Evolutionary conservation across 768 basidiomycete genomes (phyloP).

Genomic region (Termitomyces sp.): DNA sequence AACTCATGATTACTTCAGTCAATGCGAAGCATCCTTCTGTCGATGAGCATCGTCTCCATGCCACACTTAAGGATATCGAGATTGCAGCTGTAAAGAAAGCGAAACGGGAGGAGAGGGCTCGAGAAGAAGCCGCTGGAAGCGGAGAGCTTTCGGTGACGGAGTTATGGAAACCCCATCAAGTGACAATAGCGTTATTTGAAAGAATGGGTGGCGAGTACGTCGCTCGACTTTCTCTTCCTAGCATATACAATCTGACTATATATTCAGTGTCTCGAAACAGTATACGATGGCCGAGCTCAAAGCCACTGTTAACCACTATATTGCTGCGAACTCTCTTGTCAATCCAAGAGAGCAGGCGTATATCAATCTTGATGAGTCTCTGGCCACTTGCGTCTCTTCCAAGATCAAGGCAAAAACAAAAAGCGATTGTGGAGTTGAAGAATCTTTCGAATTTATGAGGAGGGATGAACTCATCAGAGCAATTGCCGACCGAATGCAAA

Average conservation of each 20-base stretch:
- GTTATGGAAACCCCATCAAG: slow-evolving; percentile 70
- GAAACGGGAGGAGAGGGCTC: slow-evolving; percentile 46
- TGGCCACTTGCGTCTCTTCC: slow-evolving; percentile 30
- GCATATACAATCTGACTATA: not conserved
- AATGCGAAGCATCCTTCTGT: slow-evolving; percentile 56
- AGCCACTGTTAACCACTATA: slow-evolving; percentile 55
- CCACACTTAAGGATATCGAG: slow-evolving; percentile 65
- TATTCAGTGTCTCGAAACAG: slow-evolving; percentile 40
- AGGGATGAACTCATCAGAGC: slow-evolving; percentile 57
- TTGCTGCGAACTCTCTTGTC: slow-evolving; percentile 53
- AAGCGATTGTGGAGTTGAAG: slow-evolving; percentile 14
- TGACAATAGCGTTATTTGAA: slow-evolving; percentile 55
- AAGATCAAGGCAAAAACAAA: slow-evolving; percentile 30
- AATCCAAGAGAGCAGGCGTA: slow-evolving; percentile 65
- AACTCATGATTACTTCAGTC: slow-evolving; percentile 51
- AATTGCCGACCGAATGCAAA: slow-evolving; percentile 65
- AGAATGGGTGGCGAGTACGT: slow-evolving; percentile 60
- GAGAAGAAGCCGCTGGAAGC: slow-evolving; percentile 34
- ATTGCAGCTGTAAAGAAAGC: slow-evolving; percentile 56
- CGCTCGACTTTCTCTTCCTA: not conserved
- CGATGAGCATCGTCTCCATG: slow-evolving; percentile 41
- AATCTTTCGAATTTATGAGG: slow-evolving; percentile 49
- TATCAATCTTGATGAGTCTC: slow-evolving; percentile 58
- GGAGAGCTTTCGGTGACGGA: slow-evolving; percentile 58
- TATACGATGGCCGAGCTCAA: slow-evolving; percentile 58